phyloP scores from a whole-genome alignment of 2,329 filamentous ascomycete species.

The Aureobasidium sp. region DNA sequence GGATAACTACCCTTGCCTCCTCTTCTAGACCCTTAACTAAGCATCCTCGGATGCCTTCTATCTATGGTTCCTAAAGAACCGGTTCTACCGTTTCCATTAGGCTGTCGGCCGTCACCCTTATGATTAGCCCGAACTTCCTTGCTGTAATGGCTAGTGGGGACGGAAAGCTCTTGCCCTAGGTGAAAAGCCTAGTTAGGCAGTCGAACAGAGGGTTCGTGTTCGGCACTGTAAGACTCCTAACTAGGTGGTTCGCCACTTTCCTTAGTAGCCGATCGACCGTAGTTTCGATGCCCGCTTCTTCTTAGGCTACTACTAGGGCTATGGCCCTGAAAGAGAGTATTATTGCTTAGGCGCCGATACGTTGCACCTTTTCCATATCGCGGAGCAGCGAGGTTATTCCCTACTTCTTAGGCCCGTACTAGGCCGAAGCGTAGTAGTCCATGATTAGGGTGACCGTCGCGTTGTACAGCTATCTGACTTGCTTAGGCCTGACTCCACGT shows the following conservation, averaged over 20 bases:
- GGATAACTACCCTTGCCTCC: not conserved
- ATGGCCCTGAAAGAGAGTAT: not conserved
- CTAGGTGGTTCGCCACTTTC: not conserved
- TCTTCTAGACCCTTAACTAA: not conserved
- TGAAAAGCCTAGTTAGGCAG: not conserved
- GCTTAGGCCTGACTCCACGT: not conserved
- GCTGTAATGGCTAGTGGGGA: not conserved
- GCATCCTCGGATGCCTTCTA: not conserved
- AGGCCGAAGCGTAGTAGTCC: not conserved
- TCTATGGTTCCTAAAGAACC: not conserved
- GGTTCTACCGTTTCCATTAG: constrained; percentile 10
- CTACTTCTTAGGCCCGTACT: not conserved
- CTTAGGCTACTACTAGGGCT: not conserved
- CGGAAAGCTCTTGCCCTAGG: not conserved
- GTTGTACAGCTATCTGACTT: not conserved
- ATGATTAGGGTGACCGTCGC: not conserved
- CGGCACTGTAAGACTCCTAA: not conserved
- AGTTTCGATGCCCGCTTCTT: not conserved
- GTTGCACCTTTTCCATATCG: not conserved
- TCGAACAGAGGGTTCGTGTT: not conserved
- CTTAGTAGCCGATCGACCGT: not conserved
- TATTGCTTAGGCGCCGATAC: not conserved
- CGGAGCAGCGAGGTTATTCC: not conserved
- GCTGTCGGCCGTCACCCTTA: not conserved
- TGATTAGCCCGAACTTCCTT: not conserved